Evolutionary conservation across 73 alveolate species (phyloP).

Genomic region (Tetrahymena borealis): DNA sequence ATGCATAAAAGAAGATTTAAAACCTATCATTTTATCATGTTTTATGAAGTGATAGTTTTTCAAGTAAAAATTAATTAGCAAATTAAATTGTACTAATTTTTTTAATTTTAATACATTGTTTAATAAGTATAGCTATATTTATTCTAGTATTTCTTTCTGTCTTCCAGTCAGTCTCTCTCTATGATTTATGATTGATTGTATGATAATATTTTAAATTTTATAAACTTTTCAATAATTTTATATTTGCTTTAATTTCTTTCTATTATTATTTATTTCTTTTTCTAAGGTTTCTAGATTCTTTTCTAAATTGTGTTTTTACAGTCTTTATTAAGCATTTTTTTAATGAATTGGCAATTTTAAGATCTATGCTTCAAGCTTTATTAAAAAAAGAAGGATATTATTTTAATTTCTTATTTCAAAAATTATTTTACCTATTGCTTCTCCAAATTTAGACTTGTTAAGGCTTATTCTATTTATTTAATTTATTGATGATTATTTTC

Average conservation of each 20-base stretch:
- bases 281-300: neutral
- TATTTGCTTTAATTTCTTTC: neutral
- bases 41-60: too few species aligned
- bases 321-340: neutral
- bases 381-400: neutral
- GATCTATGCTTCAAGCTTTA: neutral
- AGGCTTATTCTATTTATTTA: neutral
- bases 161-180: too few species aligned
- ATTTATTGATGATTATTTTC: neutral
- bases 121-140: too few species aligned
- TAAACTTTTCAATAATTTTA: neutral
- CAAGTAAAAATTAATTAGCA: too few species aligned
- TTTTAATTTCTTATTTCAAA: neutral
- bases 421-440: neutral
- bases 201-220: too few species aligned
- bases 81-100: too few species aligned
- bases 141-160: too few species aligned
- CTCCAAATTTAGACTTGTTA: neutral
- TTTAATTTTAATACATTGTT: too few species aligned
- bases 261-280: neutral
- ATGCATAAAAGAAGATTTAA: too few species aligned
- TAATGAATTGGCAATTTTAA: neutral
- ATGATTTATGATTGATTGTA: too few species aligned
- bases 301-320: neutral
- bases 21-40: too few species aligned